These are phyloP conservation scores for Daedaleopsis nitida DNA, from an alignment of 768 basidiomycete genomes.

Conservation along the genomic window DNA sequence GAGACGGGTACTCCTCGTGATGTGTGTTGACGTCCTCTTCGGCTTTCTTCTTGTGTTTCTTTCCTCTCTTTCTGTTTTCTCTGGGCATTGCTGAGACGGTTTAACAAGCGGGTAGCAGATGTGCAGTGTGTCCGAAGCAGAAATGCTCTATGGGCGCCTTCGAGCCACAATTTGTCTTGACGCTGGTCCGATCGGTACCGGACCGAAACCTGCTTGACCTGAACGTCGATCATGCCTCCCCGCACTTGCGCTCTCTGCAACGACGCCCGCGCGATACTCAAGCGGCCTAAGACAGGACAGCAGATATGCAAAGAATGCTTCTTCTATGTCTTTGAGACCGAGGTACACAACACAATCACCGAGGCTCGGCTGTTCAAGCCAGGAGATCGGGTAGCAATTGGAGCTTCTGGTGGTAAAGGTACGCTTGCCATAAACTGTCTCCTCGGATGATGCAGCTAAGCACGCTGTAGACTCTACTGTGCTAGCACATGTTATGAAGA, in stretches of 20 bases:
- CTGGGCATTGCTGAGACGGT: conserved; percentile 56
- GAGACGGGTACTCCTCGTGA: conserved; percentile 22
- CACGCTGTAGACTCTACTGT: conserved; percentile 85
- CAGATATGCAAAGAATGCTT: conserved; percentile 97
- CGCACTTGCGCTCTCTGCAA: conserved; percentile 77
- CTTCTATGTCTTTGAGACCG: conserved; percentile 97
- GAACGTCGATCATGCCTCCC: conserved; percentile 64
- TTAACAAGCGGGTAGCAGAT: neutral
- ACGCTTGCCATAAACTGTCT: conserved; percentile 19
- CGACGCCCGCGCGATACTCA: conserved; percentile 81
- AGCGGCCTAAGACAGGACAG: conserved; percentile 95
- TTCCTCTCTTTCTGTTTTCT: conserved; percentile 76
- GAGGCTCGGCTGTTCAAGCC: conserved; percentile 81
- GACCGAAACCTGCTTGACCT: conserved; percentile 12
- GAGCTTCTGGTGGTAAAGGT: conserved; percentile 99
- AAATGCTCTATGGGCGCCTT: conserved; percentile 6
- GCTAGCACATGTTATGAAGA: conserved; percentile 95
- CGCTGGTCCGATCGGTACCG: neutral
- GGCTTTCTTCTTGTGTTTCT: conserved; percentile 63
- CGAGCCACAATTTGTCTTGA: conserved; percentile 9
- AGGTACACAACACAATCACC: conserved; percentile 94
- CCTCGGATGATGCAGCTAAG: neutral
- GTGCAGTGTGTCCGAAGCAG: neutral
- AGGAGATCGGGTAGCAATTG: conserved; percentile 94
- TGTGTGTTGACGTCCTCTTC: conserved; percentile 30